Percentiles rank a stretch among this genome's conserved stretches.
Evolutionary conservation across 2,329 filamentous ascomycete species (phyloP).

Genomic region (Ophiocordyceps australis): DNA sequence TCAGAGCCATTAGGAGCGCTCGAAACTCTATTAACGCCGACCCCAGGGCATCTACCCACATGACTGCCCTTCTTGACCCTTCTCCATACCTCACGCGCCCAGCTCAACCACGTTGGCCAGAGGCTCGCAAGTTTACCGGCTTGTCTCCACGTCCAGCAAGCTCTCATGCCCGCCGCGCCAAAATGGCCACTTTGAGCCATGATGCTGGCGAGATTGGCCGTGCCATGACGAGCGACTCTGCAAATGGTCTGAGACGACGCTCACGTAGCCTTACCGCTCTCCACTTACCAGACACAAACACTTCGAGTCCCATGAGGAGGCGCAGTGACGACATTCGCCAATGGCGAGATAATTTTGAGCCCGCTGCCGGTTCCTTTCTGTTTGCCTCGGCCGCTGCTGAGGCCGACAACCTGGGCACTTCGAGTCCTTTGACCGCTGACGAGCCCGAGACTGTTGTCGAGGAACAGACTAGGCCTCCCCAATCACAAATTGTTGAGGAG

Average conservation of each 20-base stretch:
- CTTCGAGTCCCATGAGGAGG: slow-evolving; percentile 20
- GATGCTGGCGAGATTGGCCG: slow-evolving; percentile 40
- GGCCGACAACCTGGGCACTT: slow-evolving; percentile 11
- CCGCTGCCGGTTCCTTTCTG: slow-evolving; percentile 29
- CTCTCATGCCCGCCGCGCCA: slow-evolving; percentile 30
- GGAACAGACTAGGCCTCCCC: slow-evolving; percentile 17
- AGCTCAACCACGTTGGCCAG: slow-evolving; percentile 10
- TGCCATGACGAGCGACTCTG: slow-evolving; percentile 38
- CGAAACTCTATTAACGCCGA: slow-evolving; percentile 34
- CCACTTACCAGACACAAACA: slow-evolving; percentile 16
- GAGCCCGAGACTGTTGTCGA: slow-evolving; percentile 12
- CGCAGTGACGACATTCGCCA: slow-evolving; percentile 46
- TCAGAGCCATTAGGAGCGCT: slow-evolving; percentile 30
- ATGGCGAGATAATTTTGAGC: slow-evolving; percentile 43
- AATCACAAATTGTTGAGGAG: slow-evolving; percentile 37
- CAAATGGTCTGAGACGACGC: slow-evolving; percentile 28
- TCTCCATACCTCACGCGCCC: no score
- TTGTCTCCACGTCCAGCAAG: slow-evolving; percentile 45
- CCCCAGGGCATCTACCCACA: slow-evolving; percentile 5
- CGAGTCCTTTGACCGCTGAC: slow-evolving; percentile 10
- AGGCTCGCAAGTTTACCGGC: slow-evolving; percentile 27
- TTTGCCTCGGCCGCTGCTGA: slow-evolving; percentile 27
- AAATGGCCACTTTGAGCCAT: slow-evolving; percentile 16
- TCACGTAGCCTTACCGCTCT: slow-evolving; percentile 42
- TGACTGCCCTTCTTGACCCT: no score